Base-by-base conservation (phyloP, 1,284 basidiomycete species). In the Rhizoctonia solani region DNA sequence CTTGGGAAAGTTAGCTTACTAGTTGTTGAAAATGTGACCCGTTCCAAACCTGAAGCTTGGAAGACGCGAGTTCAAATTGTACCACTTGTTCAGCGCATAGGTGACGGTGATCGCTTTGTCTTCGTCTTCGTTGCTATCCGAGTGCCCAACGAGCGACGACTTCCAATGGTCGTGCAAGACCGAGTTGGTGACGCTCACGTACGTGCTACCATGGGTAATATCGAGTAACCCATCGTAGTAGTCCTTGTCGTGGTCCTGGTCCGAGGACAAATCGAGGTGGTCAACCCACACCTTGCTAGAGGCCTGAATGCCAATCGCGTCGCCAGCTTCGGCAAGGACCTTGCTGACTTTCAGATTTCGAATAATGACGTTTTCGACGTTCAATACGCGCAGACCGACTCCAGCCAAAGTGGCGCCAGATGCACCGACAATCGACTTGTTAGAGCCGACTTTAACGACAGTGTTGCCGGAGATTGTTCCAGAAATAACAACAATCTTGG, bases 401-500 rank as follows among this genome's bases (percentile, higher is more conserved):
- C 65, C 65, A 4, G 5, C 41, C 5, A 44, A 16, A 44, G 41
- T 16, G n/a, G 41, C 41, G 4, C 41, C 41, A 16, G 41, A 44
- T 44, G 14, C 19, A 21, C 41, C 41, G 19, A 44, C 5, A 19
- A 53, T n/a, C 6, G 32, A 34, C 23, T 29, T 56, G n/a, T 56
- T 56, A 37, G 29, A 23, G 13, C 54, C 54, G 30, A 56, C 37
- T 29, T 56, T 56, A 30, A 56, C 54, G 21, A 56, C 37, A 14
- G 29, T 42, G 54, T 56, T 56, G n/a, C 54, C 54, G 44, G 54
- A 30, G 54, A 37, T 37, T 27, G 54, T 56, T 4, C 54, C 54
- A 25, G 54, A 56, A 67, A 82, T 77, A 66, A 82, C 76, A 66
- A 82, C 81, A 59, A 82, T 77, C 73, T 81, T 82, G 68, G 79